Evolutionary conservation across 2,329 filamentous ascomycete species (phyloP).

Genomic region (Talaromyces marneffei): DNA sequence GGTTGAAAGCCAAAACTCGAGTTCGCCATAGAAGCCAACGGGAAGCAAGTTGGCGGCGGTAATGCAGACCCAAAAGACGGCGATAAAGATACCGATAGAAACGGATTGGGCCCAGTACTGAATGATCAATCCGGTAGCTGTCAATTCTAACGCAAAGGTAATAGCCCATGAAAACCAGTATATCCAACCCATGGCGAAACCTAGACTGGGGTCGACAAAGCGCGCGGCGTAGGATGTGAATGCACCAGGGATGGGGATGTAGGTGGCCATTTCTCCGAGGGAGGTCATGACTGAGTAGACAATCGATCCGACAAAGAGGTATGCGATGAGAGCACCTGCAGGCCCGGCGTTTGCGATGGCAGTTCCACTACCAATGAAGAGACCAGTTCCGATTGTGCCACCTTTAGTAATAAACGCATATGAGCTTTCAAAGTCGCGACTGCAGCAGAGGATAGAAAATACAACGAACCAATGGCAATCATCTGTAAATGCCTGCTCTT

Average conservation of each 20-base stretch:
- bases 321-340: conserved; percentile 61
- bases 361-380: conserved; percentile 63
- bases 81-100: conserved; percentile 46
- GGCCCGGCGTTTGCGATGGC: conserved; percentile 61
- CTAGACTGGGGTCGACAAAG: conserved; percentile 66
- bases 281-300: conserved; percentile 70
- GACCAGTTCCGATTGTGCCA: conserved; percentile 65
- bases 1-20: conserved; percentile 50
- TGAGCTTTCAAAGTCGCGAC: neutral
- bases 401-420: conserved; percentile 30
- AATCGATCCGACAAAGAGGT: conserved; percentile 63
- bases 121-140: conserved; percentile 59
- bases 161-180: conserved; percentile 65
- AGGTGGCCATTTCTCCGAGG: conserved; percentile 66
- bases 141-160: conserved; percentile 46
- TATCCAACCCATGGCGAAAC: conserved; percentile 75
- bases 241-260: conserved; percentile 68
- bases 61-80: conserved; percentile 56
- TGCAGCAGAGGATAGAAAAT: neutral
- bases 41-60: conserved; percentile 45
- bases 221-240: conserved; percentile 72
- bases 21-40: conserved; percentile 48
- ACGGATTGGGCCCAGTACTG: conserved; percentile 52
- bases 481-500: conserved; percentile 91
- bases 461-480: conserved; percentile 91